These are phyloP conservation scores for Thermoascus crustaceus DNA, from an alignment of 2,329 filamentous ascomycete genomes.

Conservation along the genomic window DNA sequence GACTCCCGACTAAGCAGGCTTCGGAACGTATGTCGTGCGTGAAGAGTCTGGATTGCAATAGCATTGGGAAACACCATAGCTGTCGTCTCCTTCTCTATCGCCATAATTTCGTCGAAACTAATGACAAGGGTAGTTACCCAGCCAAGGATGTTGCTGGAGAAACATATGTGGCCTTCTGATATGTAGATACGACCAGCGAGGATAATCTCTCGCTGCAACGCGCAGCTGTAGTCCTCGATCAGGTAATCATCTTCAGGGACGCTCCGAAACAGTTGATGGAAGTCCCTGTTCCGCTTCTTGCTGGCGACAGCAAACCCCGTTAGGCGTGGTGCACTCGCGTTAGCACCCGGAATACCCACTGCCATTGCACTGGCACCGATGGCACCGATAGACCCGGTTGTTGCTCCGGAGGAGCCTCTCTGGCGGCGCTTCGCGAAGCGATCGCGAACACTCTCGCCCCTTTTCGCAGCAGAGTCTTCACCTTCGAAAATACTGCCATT, in stretches of 20 bases:
- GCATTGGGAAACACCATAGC: slow-evolving; percentile 95
- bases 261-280: slow-evolving; percentile 87
- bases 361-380: slow-evolving; percentile 63
- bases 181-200: slow-evolving; percentile 91
- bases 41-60: slow-evolving; percentile 89
- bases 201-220: slow-evolving; percentile 88
- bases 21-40: slow-evolving; percentile 91
- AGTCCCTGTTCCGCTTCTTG: slow-evolving; percentile 92
- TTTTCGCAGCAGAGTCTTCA: slow-evolving; percentile 47
- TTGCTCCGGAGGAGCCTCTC: slow-evolving; percentile 71
- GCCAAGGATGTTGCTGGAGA: slow-evolving; percentile 96
- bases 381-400: slow-evolving; percentile 61
- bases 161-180: slow-evolving; percentile 94
- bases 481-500: slow-evolving; percentile 57
- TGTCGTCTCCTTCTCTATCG: slow-evolving; percentile 93
- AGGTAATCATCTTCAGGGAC: slow-evolving; percentile 97
- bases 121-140: slow-evolving; percentile 98
- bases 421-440: slow-evolving; percentile 59
- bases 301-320: slow-evolving; percentile 95
- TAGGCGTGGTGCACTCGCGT: slow-evolving; percentile 60
- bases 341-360: slow-evolving; percentile 55
- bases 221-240: slow-evolving; percentile 97
- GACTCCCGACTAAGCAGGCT: slow-evolving; percentile 91
- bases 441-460: slow-evolving; percentile 61
- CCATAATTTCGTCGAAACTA: slow-evolving; percentile 95